A percentile compares a stretch with the other conserved stretches of the same genome.
Conservation (phyloP, 225 moss, liverwort and hornwort genomes). For the Climacium dendroides region DNA sequence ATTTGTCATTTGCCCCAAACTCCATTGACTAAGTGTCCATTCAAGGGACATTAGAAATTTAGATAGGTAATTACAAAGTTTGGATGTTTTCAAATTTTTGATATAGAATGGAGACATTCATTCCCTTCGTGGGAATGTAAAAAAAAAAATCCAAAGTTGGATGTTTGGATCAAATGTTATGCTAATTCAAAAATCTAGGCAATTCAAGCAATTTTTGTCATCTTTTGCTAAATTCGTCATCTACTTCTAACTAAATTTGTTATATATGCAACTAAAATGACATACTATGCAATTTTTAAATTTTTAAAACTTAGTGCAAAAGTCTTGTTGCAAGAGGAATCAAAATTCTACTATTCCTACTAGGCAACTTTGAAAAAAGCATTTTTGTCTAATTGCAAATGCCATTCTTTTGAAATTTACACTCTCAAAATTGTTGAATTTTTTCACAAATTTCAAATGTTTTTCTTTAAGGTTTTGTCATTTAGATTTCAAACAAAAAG, state of each 20-base stretch:
- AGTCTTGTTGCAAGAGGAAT: background rate
- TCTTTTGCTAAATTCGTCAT: background rate
- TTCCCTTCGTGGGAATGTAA: background rate
- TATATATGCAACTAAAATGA: background rate
- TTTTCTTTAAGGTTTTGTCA: too few relatives aligned
- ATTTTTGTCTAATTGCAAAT: background rate
- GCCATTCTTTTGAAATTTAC: background rate
- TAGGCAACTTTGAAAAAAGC: background rate
- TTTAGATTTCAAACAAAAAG: background rate
- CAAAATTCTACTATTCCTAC: background rate
- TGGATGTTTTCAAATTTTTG: background rate
- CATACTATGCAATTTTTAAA: fast-evolving
- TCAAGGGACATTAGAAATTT: too few relatives aligned
- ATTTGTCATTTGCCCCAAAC: too few relatives aligned
- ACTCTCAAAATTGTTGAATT: background rate
- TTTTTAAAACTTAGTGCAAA: background rate
- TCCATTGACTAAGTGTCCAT: too few relatives aligned
- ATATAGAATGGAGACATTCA: background rate
- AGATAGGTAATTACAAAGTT: background rate
- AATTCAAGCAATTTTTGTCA: background rate
- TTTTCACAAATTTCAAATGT: background rate
- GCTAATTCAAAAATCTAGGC: fast-evolving
- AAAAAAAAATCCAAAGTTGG: too few relatives aligned
- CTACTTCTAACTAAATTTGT: background rate
- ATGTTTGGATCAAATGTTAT: background rate